phyloP scores from a whole-genome alignment of 2,329 filamentous ascomycete genomes.

The Myotisia sp. region DNA sequence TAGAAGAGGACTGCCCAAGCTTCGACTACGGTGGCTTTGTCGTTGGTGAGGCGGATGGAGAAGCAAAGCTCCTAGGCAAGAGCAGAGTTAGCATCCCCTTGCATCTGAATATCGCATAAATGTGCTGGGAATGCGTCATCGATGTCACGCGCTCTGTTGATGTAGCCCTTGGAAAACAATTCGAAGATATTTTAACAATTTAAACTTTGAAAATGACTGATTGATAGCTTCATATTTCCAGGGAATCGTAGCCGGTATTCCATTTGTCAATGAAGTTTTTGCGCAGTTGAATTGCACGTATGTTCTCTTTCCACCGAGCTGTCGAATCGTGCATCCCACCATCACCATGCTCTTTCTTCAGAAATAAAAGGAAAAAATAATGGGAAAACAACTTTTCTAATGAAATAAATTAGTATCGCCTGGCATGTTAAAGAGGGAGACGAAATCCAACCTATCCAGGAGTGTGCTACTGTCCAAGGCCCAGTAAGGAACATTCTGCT shows the following conservation, averaged over 20 bases:
- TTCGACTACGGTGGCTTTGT: constrained; percentile 98
- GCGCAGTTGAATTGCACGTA: constrained; percentile 68
- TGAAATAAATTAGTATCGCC: constrained; percentile 46
- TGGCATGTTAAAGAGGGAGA: constrained; percentile 74
- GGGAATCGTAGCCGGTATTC: constrained; percentile 78
- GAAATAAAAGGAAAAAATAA: background rate
- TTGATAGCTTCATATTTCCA: constrained; percentile 15
- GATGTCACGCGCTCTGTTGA: too few species aligned
- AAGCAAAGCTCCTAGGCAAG: constrained; percentile 43
- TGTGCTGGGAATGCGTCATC: too few species aligned
- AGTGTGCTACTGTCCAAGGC: constrained; percentile 70
- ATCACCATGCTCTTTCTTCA: background rate
- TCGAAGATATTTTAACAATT: too few species aligned
- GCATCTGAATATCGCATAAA: background rate
- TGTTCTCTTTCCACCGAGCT: constrained; percentile 19
- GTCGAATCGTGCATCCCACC: background rate
- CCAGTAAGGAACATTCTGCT: constrained; percentile 72
- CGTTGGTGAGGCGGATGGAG: constrained; percentile 48
- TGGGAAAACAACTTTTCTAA: background rate
- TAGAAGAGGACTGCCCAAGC: constrained; percentile 88
- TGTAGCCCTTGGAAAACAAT: too few species aligned
- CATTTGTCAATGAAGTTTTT: constrained; percentile 94
- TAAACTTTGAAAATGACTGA: constrained; percentile 4
- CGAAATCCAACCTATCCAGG: constrained; percentile 47
- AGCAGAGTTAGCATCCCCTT: constrained; percentile 30